These are phyloP conservation scores for Clonostachys chloroleuca DNA, from an alignment of 2,329 filamentous ascomycete genomes.

Conservation along the genomic window DNA sequence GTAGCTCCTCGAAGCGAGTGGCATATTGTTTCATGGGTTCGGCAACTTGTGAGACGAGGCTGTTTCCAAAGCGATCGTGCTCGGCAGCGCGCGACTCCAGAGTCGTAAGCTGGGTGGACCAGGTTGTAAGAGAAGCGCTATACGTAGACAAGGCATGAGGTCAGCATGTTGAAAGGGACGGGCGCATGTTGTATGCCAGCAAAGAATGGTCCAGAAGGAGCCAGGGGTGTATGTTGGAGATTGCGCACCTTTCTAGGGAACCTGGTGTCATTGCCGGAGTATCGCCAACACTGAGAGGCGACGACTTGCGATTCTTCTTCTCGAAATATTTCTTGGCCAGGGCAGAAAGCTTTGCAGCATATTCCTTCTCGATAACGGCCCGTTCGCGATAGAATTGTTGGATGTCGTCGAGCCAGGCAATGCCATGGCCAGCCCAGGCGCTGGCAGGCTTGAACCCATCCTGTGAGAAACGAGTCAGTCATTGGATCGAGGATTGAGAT, in stretches of 20 bases:
- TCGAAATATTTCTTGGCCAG: slow-evolving; percentile 97
- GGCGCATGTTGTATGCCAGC: background rate
- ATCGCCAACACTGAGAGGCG: slow-evolving; percentile 87
- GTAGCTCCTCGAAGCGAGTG: slow-evolving; percentile 79
- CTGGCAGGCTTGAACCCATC: slow-evolving; percentile 97
- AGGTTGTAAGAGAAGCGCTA: slow-evolving; percentile 92
- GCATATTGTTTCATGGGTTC: slow-evolving; percentile 78
- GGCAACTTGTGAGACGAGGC: slow-evolving; percentile 75
- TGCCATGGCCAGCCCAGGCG: slow-evolving; percentile 84
- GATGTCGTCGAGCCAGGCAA: slow-evolving; percentile 93
- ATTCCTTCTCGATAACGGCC: slow-evolving; percentile 93
- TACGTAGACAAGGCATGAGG: slow-evolving; percentile 1
- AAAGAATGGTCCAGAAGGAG: background rate
- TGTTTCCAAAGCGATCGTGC: slow-evolving; percentile 79
- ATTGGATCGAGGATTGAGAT: too few species aligned
- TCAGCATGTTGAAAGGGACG: slow-evolving; percentile 8
- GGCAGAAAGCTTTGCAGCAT: slow-evolving; percentile 79
- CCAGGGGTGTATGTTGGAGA: background rate
- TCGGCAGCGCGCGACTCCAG: slow-evolving; percentile 84
- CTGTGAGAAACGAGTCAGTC: slow-evolving; percentile 33
- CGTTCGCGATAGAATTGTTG: slow-evolving; percentile 97
- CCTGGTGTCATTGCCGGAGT: slow-evolving; percentile 90
- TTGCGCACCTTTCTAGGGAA: slow-evolving; percentile 74
- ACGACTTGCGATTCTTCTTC: slow-evolving; percentile 88
- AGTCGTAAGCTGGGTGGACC: slow-evolving; percentile 89